Conservation (phyloP, 2,329 filamentous ascomycete genomes). For the Sclerotinia sclerotiorum region DNA sequence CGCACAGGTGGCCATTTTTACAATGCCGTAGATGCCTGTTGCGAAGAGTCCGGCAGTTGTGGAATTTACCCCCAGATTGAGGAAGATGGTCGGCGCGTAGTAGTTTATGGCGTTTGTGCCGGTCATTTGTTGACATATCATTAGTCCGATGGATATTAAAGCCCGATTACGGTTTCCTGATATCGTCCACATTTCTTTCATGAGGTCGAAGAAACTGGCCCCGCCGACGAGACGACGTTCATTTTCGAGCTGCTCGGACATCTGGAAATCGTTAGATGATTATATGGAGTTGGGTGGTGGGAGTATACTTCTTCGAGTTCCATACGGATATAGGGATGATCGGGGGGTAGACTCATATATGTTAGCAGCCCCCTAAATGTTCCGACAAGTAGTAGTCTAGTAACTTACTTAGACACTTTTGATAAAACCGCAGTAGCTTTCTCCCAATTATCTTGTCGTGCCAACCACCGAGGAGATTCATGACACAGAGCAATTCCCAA, state of each 20-base stretch:
- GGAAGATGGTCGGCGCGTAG: constrained; percentile 65
- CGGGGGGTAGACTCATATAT: constrained; percentile 50
- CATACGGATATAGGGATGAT: constrained; percentile 54
- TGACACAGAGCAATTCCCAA: constrained; percentile 60
- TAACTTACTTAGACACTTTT: constrained; percentile 44
- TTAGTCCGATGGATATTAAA: constrained; percentile 61
- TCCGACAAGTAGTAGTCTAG: constrained; percentile 14
- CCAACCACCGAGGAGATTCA: constrained; percentile 66
- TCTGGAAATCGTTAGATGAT: constrained; percentile 34
- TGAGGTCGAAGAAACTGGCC: constrained; percentile 49
- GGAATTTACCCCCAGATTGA: constrained; percentile 58
- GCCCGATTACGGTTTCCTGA: constrained; percentile 62
- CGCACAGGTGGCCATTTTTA: constrained; percentile 65
- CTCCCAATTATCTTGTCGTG: constrained; percentile 67
- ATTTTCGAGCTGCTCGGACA: constrained; percentile 49
- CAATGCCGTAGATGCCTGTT: constrained; percentile 71
- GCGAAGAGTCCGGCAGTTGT: constrained; percentile 64
- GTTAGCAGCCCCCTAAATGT: constrained; percentile 42
- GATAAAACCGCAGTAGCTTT: constrained; percentile 56
- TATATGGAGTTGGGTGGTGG: not conserved
- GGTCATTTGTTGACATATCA: constrained; percentile 63
- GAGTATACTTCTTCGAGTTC: constrained; percentile 51
- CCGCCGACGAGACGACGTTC: constrained; percentile 52
- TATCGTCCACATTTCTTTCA: constrained; percentile 62
- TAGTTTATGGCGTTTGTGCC: constrained; percentile 56